A percentile compares a stretch with the other conserved stretches of the same genome.
These are phyloP conservation scores for Aureobasidium sp. DNA, from an alignment of 2,329 filamentous ascomycete genomes.

Conservation along the genomic window DNA sequence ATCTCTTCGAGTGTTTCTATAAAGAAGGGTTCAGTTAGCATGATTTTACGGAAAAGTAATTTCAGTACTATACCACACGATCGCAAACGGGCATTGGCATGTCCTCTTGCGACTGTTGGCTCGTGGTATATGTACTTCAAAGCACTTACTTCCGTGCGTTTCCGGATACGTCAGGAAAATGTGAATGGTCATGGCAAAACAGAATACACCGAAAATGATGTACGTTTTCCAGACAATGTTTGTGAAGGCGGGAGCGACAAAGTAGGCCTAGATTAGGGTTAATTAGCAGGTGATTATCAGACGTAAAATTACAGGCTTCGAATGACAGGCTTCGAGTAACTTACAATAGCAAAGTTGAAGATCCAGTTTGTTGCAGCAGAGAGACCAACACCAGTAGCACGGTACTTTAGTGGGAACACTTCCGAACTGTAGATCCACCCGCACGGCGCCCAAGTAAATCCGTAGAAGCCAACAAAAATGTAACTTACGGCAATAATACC, in stretches of 20 bases:
- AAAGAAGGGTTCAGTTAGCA: slow-evolving; percentile 34
- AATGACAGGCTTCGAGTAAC: too few relatives aligned
- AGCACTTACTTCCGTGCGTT: slow-evolving; percentile 23
- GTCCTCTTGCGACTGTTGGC: too few relatives aligned
- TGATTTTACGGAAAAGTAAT: too few relatives aligned
- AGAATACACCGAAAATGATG: slow-evolving; percentile 43
- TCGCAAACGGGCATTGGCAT: too few relatives aligned
- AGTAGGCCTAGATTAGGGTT: too few relatives aligned
- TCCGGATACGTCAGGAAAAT: slow-evolving; percentile 38
- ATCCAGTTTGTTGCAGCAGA: slow-evolving; percentile 48
- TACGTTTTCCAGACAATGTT: slow-evolving; percentile 53
- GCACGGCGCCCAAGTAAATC: slow-evolving; percentile 55
- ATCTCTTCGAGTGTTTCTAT: slow-evolving; percentile 34
- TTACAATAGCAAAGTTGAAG: slow-evolving; percentile 35
- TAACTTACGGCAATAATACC: slow-evolving; percentile 59
- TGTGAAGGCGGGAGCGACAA: slow-evolving; percentile 51
- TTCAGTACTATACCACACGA: too few relatives aligned
- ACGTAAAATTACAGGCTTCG: too few relatives aligned
- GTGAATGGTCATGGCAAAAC: slow-evolving; percentile 38
- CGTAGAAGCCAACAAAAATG: slow-evolving; percentile 57
- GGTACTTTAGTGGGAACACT: slow-evolving; percentile 55
- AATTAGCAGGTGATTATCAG: too few relatives aligned
- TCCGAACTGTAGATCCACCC: slow-evolving; percentile 58
- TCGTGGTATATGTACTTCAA: too few relatives aligned
- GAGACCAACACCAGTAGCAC: slow-evolving; percentile 54